Percentiles rank a stretch among this genome's conserved stretches.
phyloP scores from a whole-genome alignment of 2,329 filamentous ascomycete species.

The Raffaelea albimanens region DNA sequence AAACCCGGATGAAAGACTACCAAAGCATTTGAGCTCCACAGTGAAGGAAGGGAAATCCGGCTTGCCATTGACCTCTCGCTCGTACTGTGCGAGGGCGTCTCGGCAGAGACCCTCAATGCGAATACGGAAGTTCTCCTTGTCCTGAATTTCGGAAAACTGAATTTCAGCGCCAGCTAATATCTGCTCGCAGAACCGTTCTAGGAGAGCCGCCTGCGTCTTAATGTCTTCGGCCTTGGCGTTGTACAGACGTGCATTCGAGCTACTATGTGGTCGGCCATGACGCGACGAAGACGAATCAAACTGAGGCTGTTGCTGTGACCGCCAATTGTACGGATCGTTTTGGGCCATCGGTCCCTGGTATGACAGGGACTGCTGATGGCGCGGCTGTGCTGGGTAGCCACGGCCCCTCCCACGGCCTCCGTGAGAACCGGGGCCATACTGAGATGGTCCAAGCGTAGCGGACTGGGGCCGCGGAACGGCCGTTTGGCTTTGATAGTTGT shows the following conservation, averaged over 20 bases:
- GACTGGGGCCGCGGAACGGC: slow-evolving; percentile 24
- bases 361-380: slow-evolving; percentile 23
- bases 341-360: slow-evolving; percentile 19
- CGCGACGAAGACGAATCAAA: slow-evolving; percentile 10
- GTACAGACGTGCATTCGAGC: slow-evolving; percentile 17
- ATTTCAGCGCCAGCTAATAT: slow-evolving; percentile 56
- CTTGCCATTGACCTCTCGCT: slow-evolving; percentile 29
- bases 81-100: slow-evolving; percentile 44
- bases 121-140: slow-evolving; percentile 63
- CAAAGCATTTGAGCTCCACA: slow-evolving; percentile 68
- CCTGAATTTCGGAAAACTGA: slow-evolving; percentile 47
- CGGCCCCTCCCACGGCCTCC: slow-evolving; percentile 8
- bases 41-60: slow-evolving; percentile 40
- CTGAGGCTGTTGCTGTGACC: slow-evolving; percentile 12
- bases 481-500: slow-evolving; percentile 2
- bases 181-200: slow-evolving; percentile 37
- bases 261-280: slow-evolving; percentile 4
- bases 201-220: slow-evolving; percentile 33
- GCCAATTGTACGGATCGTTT: slow-evolving; percentile 19
- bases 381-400: slow-evolving; percentile 15
- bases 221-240: slow-evolving; percentile 32
- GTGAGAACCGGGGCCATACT: slow-evolving; percentile 13
- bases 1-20: slow-evolving; percentile 76
- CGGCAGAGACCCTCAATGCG: slow-evolving; percentile 57
- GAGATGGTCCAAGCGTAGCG: slow-evolving; percentile 19